These are phyloP conservation scores for Candida anutae DNA, from an alignment of 1,139 yeast genomes.

Conservation along the genomic window DNA sequence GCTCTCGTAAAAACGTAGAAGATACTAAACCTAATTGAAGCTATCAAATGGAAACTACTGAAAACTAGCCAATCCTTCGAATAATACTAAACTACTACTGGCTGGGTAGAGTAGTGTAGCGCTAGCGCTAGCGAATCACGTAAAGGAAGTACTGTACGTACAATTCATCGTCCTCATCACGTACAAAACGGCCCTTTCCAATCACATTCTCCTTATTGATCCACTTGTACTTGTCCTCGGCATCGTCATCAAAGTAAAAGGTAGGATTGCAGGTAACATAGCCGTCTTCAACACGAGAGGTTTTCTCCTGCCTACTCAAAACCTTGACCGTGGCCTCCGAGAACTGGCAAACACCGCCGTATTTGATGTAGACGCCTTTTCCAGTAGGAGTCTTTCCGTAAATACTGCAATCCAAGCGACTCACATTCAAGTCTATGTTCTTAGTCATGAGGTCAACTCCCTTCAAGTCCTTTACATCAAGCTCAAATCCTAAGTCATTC, in stretches of 20 bases:
- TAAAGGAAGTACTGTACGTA: slow-evolving; percentile 47
- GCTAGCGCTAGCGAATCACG: slow-evolving; percentile 17
- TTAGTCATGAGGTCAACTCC: slow-evolving; percentile 45
- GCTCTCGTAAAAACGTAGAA: too few relatives aligned
- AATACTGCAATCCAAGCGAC: slow-evolving; percentile 42
- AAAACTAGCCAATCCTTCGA: too few relatives aligned
- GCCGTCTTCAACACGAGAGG: slow-evolving; percentile 34
- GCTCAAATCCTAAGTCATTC: slow-evolving; percentile 22
- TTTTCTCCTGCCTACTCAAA: slow-evolving; percentile 17
- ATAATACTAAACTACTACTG: too few relatives aligned
- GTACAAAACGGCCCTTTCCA: slow-evolving; percentile 49
- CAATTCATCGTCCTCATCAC: slow-evolving; percentile 32
- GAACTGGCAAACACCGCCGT: slow-evolving; percentile 39
- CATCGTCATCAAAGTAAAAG: slow-evolving; percentile 30
- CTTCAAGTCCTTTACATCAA: slow-evolving; percentile 15
- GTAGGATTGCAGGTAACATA: slow-evolving; percentile 41
- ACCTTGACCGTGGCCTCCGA: slow-evolving; percentile 27
- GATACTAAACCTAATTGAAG: too few relatives aligned
- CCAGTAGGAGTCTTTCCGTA: slow-evolving; percentile 35
- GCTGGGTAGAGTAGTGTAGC: too few relatives aligned
- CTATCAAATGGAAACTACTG: too few relatives aligned
- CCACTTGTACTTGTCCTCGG: slow-evolving; percentile 41
- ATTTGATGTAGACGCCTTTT: slow-evolving; percentile 31
- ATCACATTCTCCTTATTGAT: slow-evolving; percentile 32
- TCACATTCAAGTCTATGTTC: slow-evolving; percentile 17